Evolutionary conservation across 371 early-diverging fungal genomes (phyloP), one percentile per base, ranked within the genome.

Genomic region (Batkoa obscura): DNA sequence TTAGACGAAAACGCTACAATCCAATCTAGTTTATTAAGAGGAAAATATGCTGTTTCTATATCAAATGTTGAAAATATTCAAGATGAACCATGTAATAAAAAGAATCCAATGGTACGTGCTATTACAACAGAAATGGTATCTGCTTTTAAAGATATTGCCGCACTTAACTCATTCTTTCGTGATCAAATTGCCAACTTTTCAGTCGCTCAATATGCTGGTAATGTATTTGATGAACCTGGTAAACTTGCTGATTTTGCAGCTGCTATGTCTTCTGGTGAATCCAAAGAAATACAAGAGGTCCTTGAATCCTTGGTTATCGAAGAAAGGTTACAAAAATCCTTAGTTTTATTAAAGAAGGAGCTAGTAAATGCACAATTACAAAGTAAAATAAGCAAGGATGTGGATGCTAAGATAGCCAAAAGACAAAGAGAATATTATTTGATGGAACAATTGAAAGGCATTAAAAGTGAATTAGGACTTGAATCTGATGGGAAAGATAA

Each of bases 381-480:
- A 66, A 84, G 86, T 65, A 89, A 93, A 68, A 94, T 96, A 57
- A 80, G 87, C 57, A 88, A 88, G 63, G 93, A 94, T 59, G 95
- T 96, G 34, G 95, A 94, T 63, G 80, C 81, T 61, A 94, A 94
- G 73, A 94, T 96, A 60, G 88, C 86, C 8, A 82, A 92, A 59
- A 78, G 90, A 43, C 90, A 94, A 69, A 88, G 94, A 52, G 97
- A 96, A 64, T 96, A 93, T 66, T 94, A 88, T 58, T 68, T 96
- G 72, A 93, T 92, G 93, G 97, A 96, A 68, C 95, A 94, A 66
- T 75, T 96, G 63, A 94, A 92, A 71, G 92, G 94, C 0, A 96
- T 96, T 68, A 93, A 96, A 69, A 90, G 90, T 72, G 94, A 96
- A 68, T 72, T 96, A 35, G 97, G 97, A 0, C 73, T 96, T 41